A percentile compares a stretch with the other conserved stretches of the same genome.
phyloP scores from a whole-genome alignment of 305 asterid genomes.

The Solanum hybrid region DNA sequence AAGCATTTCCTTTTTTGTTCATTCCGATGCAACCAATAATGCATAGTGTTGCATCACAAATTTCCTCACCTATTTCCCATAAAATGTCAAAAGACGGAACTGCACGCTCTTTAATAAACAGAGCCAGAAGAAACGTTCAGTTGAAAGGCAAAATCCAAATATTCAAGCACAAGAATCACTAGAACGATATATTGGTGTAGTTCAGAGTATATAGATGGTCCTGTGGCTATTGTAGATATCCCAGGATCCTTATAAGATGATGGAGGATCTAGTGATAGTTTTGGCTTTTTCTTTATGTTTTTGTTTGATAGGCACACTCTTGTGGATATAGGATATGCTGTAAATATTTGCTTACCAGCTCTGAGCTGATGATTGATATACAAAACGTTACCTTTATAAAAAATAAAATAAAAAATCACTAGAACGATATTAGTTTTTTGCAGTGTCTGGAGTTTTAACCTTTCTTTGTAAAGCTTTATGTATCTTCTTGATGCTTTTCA shows the following conservation, averaged over 20 bases:
- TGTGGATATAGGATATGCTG: not conserved
- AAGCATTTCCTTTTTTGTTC: not conserved
- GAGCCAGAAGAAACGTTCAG: not conserved
- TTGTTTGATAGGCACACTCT: not conserved
- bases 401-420: not conserved
- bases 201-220: not conserved
- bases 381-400: not conserved
- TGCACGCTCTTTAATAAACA: not conserved
- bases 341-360: not conserved
- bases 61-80: not conserved
- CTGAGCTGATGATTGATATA: not conserved
- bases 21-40: not conserved
- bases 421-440: not conserved
- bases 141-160: not conserved
- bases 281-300: not conserved
- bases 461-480: not conserved
- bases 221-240: not conserved
- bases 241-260: not conserved
- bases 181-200: not conserved
- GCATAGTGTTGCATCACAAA: not conserved
- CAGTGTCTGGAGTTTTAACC: not conserved
- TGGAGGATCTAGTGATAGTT: not conserved
- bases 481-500: not conserved
- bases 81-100: not conserved
- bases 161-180: not conserved